phyloP scores from a whole-genome alignment of 495 filamentous ascomycete genomes.

The Trichoderma erinaceum region DNA sequence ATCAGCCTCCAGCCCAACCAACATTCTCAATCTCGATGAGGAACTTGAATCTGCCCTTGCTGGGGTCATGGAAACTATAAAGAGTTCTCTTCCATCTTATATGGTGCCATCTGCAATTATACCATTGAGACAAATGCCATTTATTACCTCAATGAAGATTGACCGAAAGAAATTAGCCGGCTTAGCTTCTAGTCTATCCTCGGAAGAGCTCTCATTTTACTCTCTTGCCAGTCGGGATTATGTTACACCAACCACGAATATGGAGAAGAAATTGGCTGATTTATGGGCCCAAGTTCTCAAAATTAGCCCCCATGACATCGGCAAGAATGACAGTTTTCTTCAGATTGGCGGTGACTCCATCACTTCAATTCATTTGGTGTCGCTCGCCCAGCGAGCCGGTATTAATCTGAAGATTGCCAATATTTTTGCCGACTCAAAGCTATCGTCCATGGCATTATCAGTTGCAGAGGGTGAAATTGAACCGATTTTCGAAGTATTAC shows the following conservation, averaged over 20 bases:
- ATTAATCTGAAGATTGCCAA: not conserved
- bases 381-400: not conserved
- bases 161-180: not conserved
- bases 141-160: constrained; percentile 13
- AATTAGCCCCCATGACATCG: constrained; percentile 15
- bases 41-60: not conserved
- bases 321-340: constrained; percentile 27
- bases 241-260: not conserved
- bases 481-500: not conserved
- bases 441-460: not conserved
- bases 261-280: constrained; percentile 22
- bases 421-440: constrained; percentile 9
- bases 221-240: constrained; percentile 32
- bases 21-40: not conserved
- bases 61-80: not conserved
- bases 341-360: constrained; percentile 37
- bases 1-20: not conserved
- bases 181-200: not conserved
- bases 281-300: constrained; percentile 23
- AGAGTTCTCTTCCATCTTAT: not conserved
- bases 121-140: constrained; percentile 7
- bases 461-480: not conserved
- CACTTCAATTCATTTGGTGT: not conserved
- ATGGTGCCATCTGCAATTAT: constrained; percentile 8
- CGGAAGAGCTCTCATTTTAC: constrained; percentile 21